A percentile compares a stretch with the other conserved stretches of the same genome.
Evolutionary conservation across 163 green algal genomes (phyloP).

Genomic region (Dunaliella salina): DNA sequence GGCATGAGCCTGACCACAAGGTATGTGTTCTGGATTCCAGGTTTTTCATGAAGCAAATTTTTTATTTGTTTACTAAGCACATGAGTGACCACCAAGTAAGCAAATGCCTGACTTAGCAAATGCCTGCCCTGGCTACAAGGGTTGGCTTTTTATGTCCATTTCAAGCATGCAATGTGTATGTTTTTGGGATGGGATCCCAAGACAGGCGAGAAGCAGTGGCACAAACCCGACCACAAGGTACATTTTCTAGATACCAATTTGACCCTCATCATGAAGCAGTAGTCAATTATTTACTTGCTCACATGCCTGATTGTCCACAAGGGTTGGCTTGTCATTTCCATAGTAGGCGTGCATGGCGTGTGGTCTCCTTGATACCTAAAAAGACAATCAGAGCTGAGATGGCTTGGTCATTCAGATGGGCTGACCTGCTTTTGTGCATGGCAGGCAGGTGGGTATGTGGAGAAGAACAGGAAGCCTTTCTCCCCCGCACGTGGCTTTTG

Average conservation of each 20-base stretch:
- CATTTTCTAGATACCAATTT: not conserved
- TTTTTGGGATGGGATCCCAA: not conserved
- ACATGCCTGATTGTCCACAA: not conserved
- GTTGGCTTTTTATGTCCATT: not conserved
- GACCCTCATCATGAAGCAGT: not conserved
- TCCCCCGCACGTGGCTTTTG: too few species aligned
- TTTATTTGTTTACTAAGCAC: not conserved
- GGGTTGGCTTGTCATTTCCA: not conserved
- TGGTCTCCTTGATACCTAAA: too few species aligned
- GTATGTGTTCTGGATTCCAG: not conserved
- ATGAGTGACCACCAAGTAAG: not conserved
- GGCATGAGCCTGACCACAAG: slow-evolving; percentile 2
- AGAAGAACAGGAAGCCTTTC: too few species aligned
- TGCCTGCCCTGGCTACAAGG: not conserved
- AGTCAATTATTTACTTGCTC: not conserved
- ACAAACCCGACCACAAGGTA: not conserved
- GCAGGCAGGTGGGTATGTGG: too few species aligned
- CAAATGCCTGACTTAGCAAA: not conserved
- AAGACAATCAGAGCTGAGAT: too few species aligned
- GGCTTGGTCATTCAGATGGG: too few species aligned
- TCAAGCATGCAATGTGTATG: not conserved
- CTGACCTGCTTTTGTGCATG: too few species aligned
- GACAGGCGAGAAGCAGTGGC: not conserved
- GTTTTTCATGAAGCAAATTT: not conserved
- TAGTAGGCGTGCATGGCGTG: not conserved